Base-by-base conservation (phyloP, 805 yeast genomes). In the Brettanomyces sp. region DNA sequence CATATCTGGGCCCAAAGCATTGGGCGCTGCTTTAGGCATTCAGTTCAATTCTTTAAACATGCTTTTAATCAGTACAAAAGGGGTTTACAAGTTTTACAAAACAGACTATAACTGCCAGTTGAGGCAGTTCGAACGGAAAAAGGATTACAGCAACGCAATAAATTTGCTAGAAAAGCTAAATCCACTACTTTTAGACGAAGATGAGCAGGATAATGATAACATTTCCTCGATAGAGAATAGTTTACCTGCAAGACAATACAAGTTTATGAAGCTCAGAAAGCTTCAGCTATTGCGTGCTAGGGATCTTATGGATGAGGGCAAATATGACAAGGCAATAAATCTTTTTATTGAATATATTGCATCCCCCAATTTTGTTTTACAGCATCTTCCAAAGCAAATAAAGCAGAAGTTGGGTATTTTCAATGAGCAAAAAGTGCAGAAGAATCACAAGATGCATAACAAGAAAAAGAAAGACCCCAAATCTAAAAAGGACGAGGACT, bases 291-390 rank as follows among this genome's bases (percentile, higher is more conserved):
- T 60, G 24, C 60, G 63, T 23, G 81, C 72, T 0, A 51, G 59
- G 4, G 43, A 49, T 4, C 50, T 60, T 3, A 43, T 73, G 23
- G 65, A 67, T 43, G 36, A 56, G 2, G 48, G 53, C 4, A 51
- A 64, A 4, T 66, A 63, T 40, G 59, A 59, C 4, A 48, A 58
- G 8, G 69, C 81, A 1, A 62, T 77, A 60, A 52, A 58, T 44
- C 35, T 70, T 14, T 79, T 81, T 45, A 70, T 71, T 4, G 73
- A 73, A 24, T 78, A 68, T 45, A 63, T 80, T 56, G 85, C 87
- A 0, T 74, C 82, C 1, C 88, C 88, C 0, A 68, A 73, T 35
- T 55, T 64, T 4, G 76, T 82, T 0, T 63, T 81, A 2, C 50
- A 59, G 3, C 58, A 75, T 25, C 70, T 73, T 44, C 84, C 86